Percentiles rank a stretch among this genome's conserved stretches.
Evolutionary conservation across 139 green algal species (phyloP).

Genomic region (Auxenochlorella pyrenoidosa): DNA sequence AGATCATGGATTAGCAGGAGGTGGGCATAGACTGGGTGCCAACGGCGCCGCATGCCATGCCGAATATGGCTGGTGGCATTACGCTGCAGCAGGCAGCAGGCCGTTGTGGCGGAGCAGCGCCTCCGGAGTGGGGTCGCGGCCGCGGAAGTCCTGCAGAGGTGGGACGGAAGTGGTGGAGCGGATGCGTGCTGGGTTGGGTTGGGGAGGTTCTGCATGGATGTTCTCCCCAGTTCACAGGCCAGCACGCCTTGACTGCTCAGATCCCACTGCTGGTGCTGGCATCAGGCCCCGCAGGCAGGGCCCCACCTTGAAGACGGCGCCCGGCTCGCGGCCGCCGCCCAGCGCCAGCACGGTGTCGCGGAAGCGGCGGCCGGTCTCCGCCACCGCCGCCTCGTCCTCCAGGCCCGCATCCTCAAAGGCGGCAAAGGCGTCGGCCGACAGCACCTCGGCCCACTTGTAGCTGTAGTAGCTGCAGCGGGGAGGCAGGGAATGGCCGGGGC

Average conservation of each 20-base stretch:
- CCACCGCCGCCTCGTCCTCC: constrained; percentile 78
- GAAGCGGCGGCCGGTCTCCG: constrained; percentile 79
- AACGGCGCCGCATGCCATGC: too few species aligned
- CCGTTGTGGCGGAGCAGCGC: constrained; percentile 88
- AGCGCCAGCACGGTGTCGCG: constrained; percentile 92
- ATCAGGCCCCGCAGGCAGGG: not conserved
- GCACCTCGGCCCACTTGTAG: constrained; percentile 94
- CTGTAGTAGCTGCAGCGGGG: constrained; percentile 45
- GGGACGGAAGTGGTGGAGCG: constrained; percentile 4
- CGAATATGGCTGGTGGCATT: not conserved
- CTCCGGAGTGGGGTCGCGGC: constrained; percentile 85
- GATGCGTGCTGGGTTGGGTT: not conserved
- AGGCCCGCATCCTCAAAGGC: constrained; percentile 97
- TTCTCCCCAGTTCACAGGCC: too few species aligned
- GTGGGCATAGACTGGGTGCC: too few species aligned
- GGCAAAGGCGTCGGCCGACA: constrained; percentile 93
- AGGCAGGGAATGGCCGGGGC: not conserved
- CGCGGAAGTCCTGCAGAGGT: constrained; percentile 82
- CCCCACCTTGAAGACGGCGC: constrained; percentile 76
- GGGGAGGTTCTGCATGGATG: too few species aligned
- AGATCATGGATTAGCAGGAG: too few species aligned
- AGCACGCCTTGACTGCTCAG: too few species aligned
- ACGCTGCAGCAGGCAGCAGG: constrained; percentile 49
- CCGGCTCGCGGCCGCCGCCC: constrained; percentile 83
- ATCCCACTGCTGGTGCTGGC: not conserved